Evolutionary conservation across 192 early-diverging fungal genomes (phyloP).

Genomic region (Linnemannia schmuckeri): DNA sequence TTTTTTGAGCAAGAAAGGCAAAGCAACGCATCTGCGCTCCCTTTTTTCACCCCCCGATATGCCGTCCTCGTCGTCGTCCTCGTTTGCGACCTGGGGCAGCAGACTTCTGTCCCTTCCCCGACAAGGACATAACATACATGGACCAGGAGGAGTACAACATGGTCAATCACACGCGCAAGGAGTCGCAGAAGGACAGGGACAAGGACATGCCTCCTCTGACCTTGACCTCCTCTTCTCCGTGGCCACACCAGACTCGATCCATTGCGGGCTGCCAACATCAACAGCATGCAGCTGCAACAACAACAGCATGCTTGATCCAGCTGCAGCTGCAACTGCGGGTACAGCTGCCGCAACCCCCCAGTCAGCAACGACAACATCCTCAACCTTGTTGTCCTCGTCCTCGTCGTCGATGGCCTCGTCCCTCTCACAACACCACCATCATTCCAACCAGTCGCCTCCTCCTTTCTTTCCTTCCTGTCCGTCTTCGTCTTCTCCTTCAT

Average conservation of each 20-base stretch:
- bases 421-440: background rate
- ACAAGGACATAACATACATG: background rate
- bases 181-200: background rate
- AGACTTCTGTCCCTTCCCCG: slow-evolving; percentile 12
- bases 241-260: background rate
- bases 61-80: slow-evolving; percentile 24
- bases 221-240: background rate
- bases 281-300: background rate
- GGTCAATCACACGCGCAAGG: background rate
- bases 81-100: slow-evolving; percentile 33
- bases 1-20: background rate
- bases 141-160: background rate
- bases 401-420: background rate
- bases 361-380: background rate
- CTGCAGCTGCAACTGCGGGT: background rate
- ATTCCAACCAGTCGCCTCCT: background rate
- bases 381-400: background rate
- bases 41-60: background rate
- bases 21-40: background rate
- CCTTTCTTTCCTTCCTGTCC: slow-evolving; percentile 2
- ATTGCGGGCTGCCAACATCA: background rate
- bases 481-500: background rate
- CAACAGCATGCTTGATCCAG: background rate
- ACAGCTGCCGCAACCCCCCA: background rate
- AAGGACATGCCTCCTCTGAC: background rate